Base-by-base conservation (phyloP, 2,329 filamentous ascomycete species). In the Fusarium ramigenum region DNA sequence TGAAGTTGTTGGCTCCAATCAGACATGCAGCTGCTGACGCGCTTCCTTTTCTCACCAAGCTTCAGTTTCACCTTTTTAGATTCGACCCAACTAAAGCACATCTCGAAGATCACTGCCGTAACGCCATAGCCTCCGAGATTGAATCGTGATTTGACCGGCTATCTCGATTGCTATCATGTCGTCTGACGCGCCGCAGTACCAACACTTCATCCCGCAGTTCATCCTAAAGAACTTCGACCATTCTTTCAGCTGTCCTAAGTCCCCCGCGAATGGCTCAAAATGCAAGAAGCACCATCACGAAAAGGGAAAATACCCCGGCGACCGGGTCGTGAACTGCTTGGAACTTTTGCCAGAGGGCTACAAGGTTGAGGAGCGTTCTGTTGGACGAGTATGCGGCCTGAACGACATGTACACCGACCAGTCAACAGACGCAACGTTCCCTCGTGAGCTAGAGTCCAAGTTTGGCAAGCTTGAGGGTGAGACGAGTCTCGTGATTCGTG, bases 131-230 rank as follows among this genome's bases (percentile, higher is more conserved):
- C 25, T 25, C 25, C 15, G 30, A 23, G 4, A 19, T 5, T 0
- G 9, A 14, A 7, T 32, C 3, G 7, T 50, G 15, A 14, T 23
- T 23, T 14, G 21, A 14, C 10, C 10, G 28, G 46, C 10, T n/a
- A 30, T 16, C 19, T 11, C 14, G 5, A 30, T 30, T 9, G 19
- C 9, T n/a, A n/a, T 32, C 47, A 23, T 36, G 30, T 15, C 16
- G 4, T 1, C 16, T 30, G 4, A 50, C 11, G 3, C 11, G 3
- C 32, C 52, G 3, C 12, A 63, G 7, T 40, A 60, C 2, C 53
- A 63, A 5, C 42, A 63, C 36, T 63, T 63, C 25, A 15, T 63
- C 18, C 60, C 40, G 2, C 34, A 47, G 30, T 63, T 63, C 19
- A 32, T 63, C 19, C 30, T 63, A 0, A 63, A 8, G 16, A 63